Base-by-base conservation (phyloP, 2,329 filamentous ascomycete species). In the Pseudogymnoascus destructans region DNA sequence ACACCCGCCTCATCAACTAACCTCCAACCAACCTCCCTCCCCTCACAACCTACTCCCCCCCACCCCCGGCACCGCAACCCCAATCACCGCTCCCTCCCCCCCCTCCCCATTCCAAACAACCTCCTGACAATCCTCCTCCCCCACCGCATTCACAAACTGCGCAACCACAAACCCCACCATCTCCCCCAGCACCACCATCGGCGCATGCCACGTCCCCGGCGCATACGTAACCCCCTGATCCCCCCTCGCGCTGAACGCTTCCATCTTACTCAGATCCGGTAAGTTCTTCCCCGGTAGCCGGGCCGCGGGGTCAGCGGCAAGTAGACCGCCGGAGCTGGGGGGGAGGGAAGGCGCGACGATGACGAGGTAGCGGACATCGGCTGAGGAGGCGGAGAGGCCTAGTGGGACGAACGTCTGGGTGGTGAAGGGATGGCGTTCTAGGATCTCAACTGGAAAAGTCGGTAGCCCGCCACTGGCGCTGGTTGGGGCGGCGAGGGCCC, bases 381-480 rank as follows among this genome's bases (percentile, higher is more conserved):
- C 75, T 52, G 69, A 67, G n/a, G 73, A 72, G 9, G 72, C 65
- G 1, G 72, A 74, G 25, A 84, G 66, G 33, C 81, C 80, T 56
- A 96, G 74, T 0, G 93, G 93, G 42, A 88, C 79, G 71, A 98
- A 97, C 0, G 90, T 95, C 74, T 98, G 93, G 1, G 88, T 88
- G 1, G 93, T 97, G 72, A 84, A 97, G 0, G 93, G 92, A 71
- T 98, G 93, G 36, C 93, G 79, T 71, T 98, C 93, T 27, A 97
- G 80, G 59, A 95, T 80, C 17, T 73, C 72, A 58, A 96, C 78
- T 49, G 79, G 75, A 30, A 64, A 60, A 19, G 60, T 61, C 58
- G 62, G 23, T 60, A 59, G 5, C 57, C 32, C 42, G 35, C 57
- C 49, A 17, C 57, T 11, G 32, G 32, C 9, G n/a, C 60, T 63